Evolutionary conservation across 179 eudicot genomes (phyloP), one percentile per base, ranked within the genome.

Genomic region (Sideroxylon spinosum): DNA sequence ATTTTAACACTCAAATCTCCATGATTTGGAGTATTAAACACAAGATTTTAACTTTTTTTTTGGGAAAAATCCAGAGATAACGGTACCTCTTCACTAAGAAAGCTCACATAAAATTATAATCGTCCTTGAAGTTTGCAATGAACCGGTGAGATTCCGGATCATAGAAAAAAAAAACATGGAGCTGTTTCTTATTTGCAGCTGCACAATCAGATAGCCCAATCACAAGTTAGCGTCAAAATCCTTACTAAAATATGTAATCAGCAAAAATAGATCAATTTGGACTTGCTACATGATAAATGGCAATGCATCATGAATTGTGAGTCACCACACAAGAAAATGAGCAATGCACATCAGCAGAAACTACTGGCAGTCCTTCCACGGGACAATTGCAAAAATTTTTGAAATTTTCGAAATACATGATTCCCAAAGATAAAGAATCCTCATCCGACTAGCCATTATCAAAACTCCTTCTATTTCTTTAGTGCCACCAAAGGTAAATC

Each of bases 31-130:
- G 69, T 25, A 48, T 50, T 19, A 62, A 61, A 6, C 28, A 52
- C 52, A 49, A 66, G 71, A 79, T 23, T 66, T 67, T 65, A 79
- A 10, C 25, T 55, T 37, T 3, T 12, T 74, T 55, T 25, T 29
- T 2, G 25, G 64, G 20, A 66, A 7, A 74, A 62, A 74, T 50
- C 49, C 63, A 74, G 44, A 57, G 22, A 37, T 19, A 12, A 56
- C 20, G 28, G 50, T 52, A 64, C 44, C 56, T 76, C 0, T 6
- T 49, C 6, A 6, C 12, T 28, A 9, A 23, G 44, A 60, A 52
- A 44, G 72, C 69, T 87, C 88, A 92, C 97, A 93, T 93, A 59
- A 92, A 93, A 79, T 92, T 97, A 78, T 82, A 88, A 12, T 92
- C 95, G 37, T 93, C 97, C n/a, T n/a, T n/a, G n/a, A n/a, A n/a